These are phyloP conservation scores for Myxozyma nipponensis DNA, from an alignment of 805 yeast species.

Conservation along the genomic window DNA sequence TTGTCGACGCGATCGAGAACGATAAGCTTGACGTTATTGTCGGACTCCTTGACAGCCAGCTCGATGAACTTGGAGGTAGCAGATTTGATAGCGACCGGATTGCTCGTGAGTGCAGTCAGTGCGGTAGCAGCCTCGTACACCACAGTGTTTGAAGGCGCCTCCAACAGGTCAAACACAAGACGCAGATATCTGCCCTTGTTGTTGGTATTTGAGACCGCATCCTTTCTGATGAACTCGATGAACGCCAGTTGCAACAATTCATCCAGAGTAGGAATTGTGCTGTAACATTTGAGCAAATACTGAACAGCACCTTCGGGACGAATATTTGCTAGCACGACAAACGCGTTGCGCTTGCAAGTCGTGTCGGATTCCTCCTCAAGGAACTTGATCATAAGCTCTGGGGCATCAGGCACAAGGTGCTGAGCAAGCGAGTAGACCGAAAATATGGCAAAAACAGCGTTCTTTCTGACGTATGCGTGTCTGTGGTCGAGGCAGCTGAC, in stretches of 20 bases:
- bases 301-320: slow-evolving; percentile 81
- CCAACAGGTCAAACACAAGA: slow-evolving; percentile 68
- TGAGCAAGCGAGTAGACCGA: slow-evolving; percentile 79
- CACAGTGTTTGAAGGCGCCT: slow-evolving; percentile 64
- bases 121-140: slow-evolving; percentile 90
- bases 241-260: slow-evolving; percentile 83
- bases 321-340: slow-evolving; percentile 75
- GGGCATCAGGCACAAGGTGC: slow-evolving; percentile 93
- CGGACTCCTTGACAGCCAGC: slow-evolving; percentile 87
- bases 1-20: slow-evolving; percentile 82
- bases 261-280: slow-evolving; percentile 61
- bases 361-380: slow-evolving; percentile 82
- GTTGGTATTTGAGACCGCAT: slow-evolving; percentile 60
- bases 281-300: slow-evolving; percentile 69
- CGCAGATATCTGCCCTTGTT: slow-evolving; percentile 68
- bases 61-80: slow-evolving; percentile 87
- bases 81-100: slow-evolving; percentile 62
- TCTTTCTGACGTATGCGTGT: slow-evolving; percentile 96
- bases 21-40: slow-evolving; percentile 89
- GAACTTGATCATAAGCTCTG: slow-evolving; percentile 70
- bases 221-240: slow-evolving; percentile 85
- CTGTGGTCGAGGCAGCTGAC: slow-evolving; percentile 90
- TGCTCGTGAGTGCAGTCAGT: slow-evolving; percentile 52
- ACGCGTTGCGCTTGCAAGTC: slow-evolving; percentile 93
- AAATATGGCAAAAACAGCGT: slow-evolving; percentile 87